Percentiles rank a stretch among this genome's conserved stretches.
phyloP scores from a whole-genome alignment of 768 basidiomycete species.

The Pulveroboletus sp. region DNA sequence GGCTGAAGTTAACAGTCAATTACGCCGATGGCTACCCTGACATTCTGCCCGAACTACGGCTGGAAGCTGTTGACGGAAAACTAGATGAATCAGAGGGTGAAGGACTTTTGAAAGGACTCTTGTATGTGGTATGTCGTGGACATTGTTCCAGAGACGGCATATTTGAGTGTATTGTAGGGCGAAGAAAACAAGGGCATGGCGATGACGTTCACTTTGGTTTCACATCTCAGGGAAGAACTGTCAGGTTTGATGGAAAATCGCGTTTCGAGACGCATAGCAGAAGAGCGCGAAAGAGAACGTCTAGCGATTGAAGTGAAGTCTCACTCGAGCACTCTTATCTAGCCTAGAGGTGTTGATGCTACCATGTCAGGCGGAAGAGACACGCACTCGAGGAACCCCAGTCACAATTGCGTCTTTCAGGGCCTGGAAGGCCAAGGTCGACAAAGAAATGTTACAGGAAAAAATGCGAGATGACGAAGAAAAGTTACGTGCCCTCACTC shows the following conservation, averaged over 20 bases:
- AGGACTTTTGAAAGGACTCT: constrained; percentile 51
- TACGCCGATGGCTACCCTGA: constrained; percentile 88
- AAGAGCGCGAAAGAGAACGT: constrained; percentile 70
- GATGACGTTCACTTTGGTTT: constrained; percentile 94
- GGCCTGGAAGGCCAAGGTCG: constrained; percentile 76
- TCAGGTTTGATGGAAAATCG: constrained; percentile 57
- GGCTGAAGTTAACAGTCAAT: constrained; percentile 62
- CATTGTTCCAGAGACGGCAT: background rate
- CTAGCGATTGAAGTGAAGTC: constrained; percentile 64
- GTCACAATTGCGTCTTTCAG: constrained; percentile 81
- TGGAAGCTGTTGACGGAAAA: constrained; percentile 62
- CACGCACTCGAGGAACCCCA: constrained; percentile 84
- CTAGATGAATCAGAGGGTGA: constrained; percentile 55
- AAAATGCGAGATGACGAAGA: constrained; percentile 76
- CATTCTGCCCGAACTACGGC: constrained; percentile 62
- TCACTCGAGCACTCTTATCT: background rate
- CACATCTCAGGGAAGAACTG: constrained; percentile 76
- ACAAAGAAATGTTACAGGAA: constrained; percentile 56
- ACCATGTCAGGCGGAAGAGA: constrained; percentile 69
- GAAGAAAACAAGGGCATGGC: constrained; percentile 91
- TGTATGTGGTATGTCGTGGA: constrained; percentile 45
- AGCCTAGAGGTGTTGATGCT: background rate
- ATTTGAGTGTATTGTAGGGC: constrained; percentile 41
- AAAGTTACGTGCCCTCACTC: constrained; percentile 57
- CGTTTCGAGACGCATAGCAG: constrained; percentile 49